These are phyloP conservation scores for Cokeromyces recurvatus DNA, from an alignment of 371 early-diverging fungal genomes.

Conservation along the genomic window DNA sequence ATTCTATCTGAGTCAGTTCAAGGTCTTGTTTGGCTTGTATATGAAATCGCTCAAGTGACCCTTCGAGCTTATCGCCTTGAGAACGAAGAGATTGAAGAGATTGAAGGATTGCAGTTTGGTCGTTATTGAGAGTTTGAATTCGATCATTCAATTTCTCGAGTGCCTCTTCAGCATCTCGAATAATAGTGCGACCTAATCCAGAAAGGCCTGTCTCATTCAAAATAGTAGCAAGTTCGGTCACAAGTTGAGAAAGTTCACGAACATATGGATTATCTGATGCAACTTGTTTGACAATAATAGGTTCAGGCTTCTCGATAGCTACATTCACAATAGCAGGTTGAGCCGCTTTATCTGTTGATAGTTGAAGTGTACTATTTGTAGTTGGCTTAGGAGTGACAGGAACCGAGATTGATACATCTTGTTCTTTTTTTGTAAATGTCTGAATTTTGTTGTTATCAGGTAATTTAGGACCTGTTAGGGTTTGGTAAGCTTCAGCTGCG, in stretches of 20 bases:
- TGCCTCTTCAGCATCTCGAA: conserved; percentile 18
- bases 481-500: conserved; percentile 13
- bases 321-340: conserved; percentile 15
- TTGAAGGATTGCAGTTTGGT: conserved; percentile 17
- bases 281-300: conserved; percentile 15
- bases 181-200: conserved; percentile 25
- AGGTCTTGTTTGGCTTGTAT: conserved; percentile 12
- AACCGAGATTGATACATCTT: neutral
- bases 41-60: conserved; percentile 18
- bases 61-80: conserved; percentile 18
- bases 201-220: conserved; percentile 30
- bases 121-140: conserved; percentile 13
- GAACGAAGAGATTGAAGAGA: conserved; percentile 10
- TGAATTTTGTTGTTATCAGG: neutral
- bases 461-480: conserved; percentile 21
- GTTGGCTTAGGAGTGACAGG: conserved; percentile 2
- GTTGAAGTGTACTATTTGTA: conserved; percentile 4
- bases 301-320: conserved; percentile 20
- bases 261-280: conserved; percentile 14
- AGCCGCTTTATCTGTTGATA: conserved; percentile 11
- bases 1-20: conserved; percentile 7
- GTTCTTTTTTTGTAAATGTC: conserved; percentile 6
- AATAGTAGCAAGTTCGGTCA: conserved; percentile 26
- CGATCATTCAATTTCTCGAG: conserved; percentile 12
- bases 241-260: conserved; percentile 20